Evolutionary conservation across 192 early-diverging fungal genomes (phyloP), one percentile per base, ranked within the genome.

Genomic region (Podila clonocystis): DNA sequence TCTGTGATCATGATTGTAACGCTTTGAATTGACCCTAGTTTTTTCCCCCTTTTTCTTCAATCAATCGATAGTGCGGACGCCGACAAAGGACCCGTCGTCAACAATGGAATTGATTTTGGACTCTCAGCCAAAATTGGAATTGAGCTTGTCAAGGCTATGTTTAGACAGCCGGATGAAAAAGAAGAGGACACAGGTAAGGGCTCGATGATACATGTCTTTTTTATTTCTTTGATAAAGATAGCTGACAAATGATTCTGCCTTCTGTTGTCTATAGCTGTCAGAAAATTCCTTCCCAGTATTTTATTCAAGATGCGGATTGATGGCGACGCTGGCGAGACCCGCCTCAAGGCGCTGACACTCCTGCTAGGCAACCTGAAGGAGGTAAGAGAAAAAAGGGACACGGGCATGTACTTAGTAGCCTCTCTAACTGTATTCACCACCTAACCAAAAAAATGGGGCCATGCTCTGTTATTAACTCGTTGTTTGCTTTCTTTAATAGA

Each of bases 251-350:
- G 24, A 20, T 49, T 50, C 24, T 50, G 62, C 31, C 66, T 67
- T 4, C 34, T 49, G 9, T 36, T 36, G 34, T 30, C 6, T 58
- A 63, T 58, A 78, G 88, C 83, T 33, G 86, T 84, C 1, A 83
- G 92, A 64, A 94, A 93, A 73, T 73, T 89, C 4, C 86, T 92
- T 55, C 84, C 88, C 9, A 89, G 92, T 67, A 72, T 90, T 57
- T 82, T 94, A 9, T 85, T 85, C 75, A 91, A 87, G 75, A 74
- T 91, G 1, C 77, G 86, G 48, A 63, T 93, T 7, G 82, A 88
- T 64, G 83, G 83, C 38, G 73, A 75, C 28, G 63, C 75, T 17
- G 83, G 82, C 33, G 82, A 83, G 26, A 72, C 65, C 11, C 65
- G 74, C n/a, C 58, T 90, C 2, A 72, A 74, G 34, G 77, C 78